Evolutionary conservation across 192 early-diverging fungal species (phyloP).

Genomic region (Mortierella claussenii): DNA sequence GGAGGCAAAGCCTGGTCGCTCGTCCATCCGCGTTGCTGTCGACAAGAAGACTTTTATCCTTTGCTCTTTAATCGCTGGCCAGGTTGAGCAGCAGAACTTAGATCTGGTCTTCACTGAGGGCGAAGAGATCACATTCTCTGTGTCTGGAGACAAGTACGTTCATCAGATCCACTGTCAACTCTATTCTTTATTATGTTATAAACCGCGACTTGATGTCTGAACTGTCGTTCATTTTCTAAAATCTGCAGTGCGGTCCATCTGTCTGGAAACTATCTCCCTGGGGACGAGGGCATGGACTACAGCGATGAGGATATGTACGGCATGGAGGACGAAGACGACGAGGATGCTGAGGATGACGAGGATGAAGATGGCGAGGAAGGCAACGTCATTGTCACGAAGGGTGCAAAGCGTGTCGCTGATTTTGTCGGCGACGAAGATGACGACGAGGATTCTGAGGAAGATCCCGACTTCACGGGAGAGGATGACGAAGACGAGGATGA

Average conservation of each 20-base stretch:
- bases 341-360: slow-evolving; percentile 23
- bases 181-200: too few species aligned
- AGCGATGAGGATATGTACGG: slow-evolving; percentile 33
- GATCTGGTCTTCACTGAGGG: slow-evolving; percentile 76
- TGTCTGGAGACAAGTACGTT: slow-evolving; percentile 67
- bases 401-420: slow-evolving; percentile 37
- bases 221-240: neutral
- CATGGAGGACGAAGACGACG: slow-evolving; percentile 15
- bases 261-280: slow-evolving; percentile 73
- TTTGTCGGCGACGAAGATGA: slow-evolving; percentile 51
- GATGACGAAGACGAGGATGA: slow-evolving; percentile 12
- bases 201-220: neutral
- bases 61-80: slow-evolving; percentile 83
- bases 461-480: neutral
- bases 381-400: slow-evolving; percentile 23
- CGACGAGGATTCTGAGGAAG: slow-evolving; percentile 50
- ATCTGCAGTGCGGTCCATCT: slow-evolving; percentile 62
- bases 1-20: slow-evolving; percentile 62
- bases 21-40: slow-evolving; percentile 75
- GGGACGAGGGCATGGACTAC: slow-evolving; percentile 40
- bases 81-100: slow-evolving; percentile 78
- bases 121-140: slow-evolving; percentile 86
- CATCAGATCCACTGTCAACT: too few species aligned
- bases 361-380: slow-evolving; percentile 52
- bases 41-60: slow-evolving; percentile 80